Evolutionary conservation across 2,329 filamentous ascomycete species (phyloP).

Genomic region (Cercospora zeina): DNA sequence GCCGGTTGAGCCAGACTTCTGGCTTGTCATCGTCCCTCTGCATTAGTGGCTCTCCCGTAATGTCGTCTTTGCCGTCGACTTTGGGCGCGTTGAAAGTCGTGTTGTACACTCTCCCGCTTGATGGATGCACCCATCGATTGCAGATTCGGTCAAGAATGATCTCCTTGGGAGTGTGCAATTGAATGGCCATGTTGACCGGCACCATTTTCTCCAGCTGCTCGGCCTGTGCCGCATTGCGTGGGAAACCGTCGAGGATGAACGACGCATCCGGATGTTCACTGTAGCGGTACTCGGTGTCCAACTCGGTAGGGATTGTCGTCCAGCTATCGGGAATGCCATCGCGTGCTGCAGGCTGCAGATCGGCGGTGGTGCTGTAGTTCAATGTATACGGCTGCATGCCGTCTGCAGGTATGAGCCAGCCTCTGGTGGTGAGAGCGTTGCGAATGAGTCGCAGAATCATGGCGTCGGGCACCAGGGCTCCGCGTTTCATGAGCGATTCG

Average conservation of each 20-base stretch:
- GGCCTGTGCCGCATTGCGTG: slow-evolving; percentile 81
- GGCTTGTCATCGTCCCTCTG: slow-evolving; percentile 84
- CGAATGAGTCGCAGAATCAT: slow-evolving; percentile 91
- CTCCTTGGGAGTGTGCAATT: slow-evolving; percentile 77
- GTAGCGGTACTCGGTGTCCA: slow-evolving; percentile 47
- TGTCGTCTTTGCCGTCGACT: slow-evolving; percentile 76
- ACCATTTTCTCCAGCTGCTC: slow-evolving; percentile 73
- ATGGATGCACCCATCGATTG: slow-evolving; percentile 89
- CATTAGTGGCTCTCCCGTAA: slow-evolving; percentile 83
- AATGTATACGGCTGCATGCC: slow-evolving; percentile 51
- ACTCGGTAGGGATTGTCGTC: slow-evolving; percentile 42
- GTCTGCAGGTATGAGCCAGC: slow-evolving; percentile 64
- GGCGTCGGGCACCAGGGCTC: slow-evolving; percentile 85
- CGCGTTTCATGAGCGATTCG: slow-evolving; percentile 81
- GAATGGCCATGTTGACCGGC: slow-evolving; percentile 93
- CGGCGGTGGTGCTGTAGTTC: slow-evolving; percentile 42
- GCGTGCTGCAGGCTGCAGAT: slow-evolving; percentile 27
- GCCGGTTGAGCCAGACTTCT: slow-evolving; percentile 77
- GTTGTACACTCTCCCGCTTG: slow-evolving; percentile 92
- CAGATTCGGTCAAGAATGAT: slow-evolving; percentile 89
- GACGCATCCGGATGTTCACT: slow-evolving; percentile 74
- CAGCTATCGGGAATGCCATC: slow-evolving; percentile 39
- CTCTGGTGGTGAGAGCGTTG: slow-evolving; percentile 79
- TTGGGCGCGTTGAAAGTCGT: slow-evolving; percentile 86
- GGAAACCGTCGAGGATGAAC: slow-evolving; percentile 95